These are phyloP conservation scores for Russula dissimulans DNA, from an alignment of 768 basidiomycete species.

Conservation along the genomic window DNA sequence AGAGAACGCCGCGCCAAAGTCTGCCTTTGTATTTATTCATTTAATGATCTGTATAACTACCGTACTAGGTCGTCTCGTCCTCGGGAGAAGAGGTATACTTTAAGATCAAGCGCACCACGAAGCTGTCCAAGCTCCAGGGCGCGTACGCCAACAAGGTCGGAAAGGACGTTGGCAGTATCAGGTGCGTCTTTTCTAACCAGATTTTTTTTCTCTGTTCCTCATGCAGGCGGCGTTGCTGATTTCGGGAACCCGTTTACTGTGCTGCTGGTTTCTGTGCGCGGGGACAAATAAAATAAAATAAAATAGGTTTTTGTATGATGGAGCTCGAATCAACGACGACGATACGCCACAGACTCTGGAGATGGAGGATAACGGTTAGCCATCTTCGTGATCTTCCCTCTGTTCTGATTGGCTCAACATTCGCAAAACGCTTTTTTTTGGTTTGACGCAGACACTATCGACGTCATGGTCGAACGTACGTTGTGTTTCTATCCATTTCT, in stretches of 20 bases:
- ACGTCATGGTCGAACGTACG: conserved; percentile 95
- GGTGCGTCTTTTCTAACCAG: conserved; percentile 42
- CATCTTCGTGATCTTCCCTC: not conserved
- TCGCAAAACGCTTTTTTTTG: not conserved
- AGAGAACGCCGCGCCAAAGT: not conserved
- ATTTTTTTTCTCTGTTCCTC: not conserved
- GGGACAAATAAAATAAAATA: no score
- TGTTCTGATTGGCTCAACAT: not conserved
- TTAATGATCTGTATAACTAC: no score
- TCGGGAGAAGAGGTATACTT: conserved; percentile 87
- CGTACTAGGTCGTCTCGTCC: conserved; percentile 57
- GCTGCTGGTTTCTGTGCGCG: no score
- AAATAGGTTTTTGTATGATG: conserved; percentile 84
- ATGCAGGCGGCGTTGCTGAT: no score
- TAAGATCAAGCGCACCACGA: conserved; percentile 93
- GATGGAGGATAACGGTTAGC: conserved; percentile 81
- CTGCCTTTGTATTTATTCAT: not conserved
- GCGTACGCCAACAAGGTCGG: conserved; percentile 92
- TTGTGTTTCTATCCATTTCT: conserved; percentile 20
- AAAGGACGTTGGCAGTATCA: conserved; percentile 78
- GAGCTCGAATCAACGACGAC: conserved; percentile 73
- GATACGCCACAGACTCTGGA: conserved; percentile 80
- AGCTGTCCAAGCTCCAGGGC: conserved; percentile 84
- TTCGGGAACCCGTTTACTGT: no score
- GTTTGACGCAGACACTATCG: conserved; percentile 63